Conservation (phyloP, 768 basidiomycete genomes). For the Crucibulum laeve region DNA sequence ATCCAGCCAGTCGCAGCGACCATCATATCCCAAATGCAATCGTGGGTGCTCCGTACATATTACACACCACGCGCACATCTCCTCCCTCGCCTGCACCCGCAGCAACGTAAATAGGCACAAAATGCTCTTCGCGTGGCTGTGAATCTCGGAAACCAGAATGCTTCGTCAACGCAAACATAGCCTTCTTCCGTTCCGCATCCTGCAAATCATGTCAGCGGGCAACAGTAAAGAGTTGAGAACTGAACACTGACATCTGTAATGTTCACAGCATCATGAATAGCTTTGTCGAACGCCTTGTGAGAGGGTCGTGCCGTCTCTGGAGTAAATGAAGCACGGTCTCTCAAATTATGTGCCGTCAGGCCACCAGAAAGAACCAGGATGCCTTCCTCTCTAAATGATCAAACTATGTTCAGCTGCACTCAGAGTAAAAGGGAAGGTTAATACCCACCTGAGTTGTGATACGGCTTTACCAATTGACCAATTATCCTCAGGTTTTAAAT, state of each 20-base stretch:
- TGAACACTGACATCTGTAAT: conserved; percentile 44
- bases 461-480: conserved; percentile 66
- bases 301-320: conserved; percentile 42
- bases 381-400: conserved; percentile 48
- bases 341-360: conserved; percentile 62
- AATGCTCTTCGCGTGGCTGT: conserved; percentile 80
- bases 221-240: conserved; percentile 1
- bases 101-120: conserved; percentile 75
- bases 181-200: conserved; percentile 49
- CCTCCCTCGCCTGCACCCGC: conserved; percentile 67
- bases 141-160: conserved; percentile 62
- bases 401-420: conserved; percentile 1
- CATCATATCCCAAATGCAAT: conserved; percentile 57
- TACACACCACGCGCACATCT: conserved; percentile 41
- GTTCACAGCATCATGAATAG: conserved; percentile 52
- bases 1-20: too few relatives aligned
- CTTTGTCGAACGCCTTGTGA: conserved; percentile 55
- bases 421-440: conserved; percentile 1
- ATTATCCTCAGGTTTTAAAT: conserved; percentile 54
- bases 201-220: conserved; percentile 18
- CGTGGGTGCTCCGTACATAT: conserved; percentile 56
- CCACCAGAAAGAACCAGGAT: conserved; percentile 72
- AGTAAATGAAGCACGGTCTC: conserved; percentile 45
- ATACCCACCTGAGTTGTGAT: conserved; percentile 46
- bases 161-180: conserved; percentile 46